These are phyloP conservation scores for Plasmodium fragile DNA, from an alignment of 169 alveolate genomes.

Conservation along the genomic window DNA sequence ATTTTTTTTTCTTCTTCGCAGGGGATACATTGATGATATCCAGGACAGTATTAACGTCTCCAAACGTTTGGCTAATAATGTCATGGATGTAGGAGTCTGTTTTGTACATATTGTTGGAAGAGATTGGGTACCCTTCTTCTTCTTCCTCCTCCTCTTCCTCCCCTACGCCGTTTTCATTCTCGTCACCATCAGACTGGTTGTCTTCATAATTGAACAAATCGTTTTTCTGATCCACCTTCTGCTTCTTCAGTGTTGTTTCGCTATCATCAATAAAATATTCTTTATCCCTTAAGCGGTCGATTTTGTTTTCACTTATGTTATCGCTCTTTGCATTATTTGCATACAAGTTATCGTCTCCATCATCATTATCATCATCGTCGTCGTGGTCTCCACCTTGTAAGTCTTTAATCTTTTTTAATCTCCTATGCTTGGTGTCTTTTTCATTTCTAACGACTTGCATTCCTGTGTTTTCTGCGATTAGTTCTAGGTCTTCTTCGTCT, in stretches of 20 bases:
- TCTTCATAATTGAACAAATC: constrained; percentile 42
- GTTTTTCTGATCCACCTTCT: constrained; percentile 27
- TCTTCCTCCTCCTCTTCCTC: constrained; percentile 28
- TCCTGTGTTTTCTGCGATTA: constrained; percentile 87
- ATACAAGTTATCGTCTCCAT: constrained; percentile 42
- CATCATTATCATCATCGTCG: constrained; percentile 77
- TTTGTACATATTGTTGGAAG: constrained; percentile 32
- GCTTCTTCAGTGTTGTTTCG: constrained; percentile 34
- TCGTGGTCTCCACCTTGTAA: constrained; percentile 75
- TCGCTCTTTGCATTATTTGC: constrained; percentile 76
- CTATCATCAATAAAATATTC: constrained; percentile 69
- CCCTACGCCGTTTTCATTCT: constrained; percentile 9
- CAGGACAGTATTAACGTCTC: constrained; percentile 64
- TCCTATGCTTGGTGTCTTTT: constrained; percentile 79
- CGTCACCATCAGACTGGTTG: constrained; percentile 20
- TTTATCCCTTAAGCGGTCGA: constrained; percentile 34
- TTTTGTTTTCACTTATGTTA: constrained; percentile 33
- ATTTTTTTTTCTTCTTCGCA: constrained; percentile 60
- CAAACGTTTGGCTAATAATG: constrained; percentile 69
- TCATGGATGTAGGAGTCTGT: constrained; percentile 46
- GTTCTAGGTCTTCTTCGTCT: constrained; percentile 86
- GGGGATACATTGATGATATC: constrained; percentile 68
- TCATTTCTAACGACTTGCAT: constrained; percentile 75
- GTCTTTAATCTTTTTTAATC: constrained; percentile 75
- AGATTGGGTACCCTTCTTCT: constrained; percentile 25